These are phyloP conservation scores for Crepidotus variabilis DNA, from an alignment of 768 basidiomycete genomes.

Conservation along the genomic window DNA sequence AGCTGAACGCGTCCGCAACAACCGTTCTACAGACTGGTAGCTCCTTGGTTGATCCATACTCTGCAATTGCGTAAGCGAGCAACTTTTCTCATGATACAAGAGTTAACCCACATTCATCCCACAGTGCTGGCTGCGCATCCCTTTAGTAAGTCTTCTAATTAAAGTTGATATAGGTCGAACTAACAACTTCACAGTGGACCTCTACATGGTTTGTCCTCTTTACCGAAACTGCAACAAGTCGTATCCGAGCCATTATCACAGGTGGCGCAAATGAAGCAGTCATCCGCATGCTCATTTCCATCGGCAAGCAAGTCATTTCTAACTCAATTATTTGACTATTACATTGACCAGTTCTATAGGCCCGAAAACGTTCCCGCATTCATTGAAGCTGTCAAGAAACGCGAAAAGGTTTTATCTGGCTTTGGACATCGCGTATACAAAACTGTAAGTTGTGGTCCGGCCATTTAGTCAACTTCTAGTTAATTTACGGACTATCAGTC, in stretches of 20 bases:
- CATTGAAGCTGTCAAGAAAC: conserved; percentile 80
- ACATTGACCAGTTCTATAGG: conserved; percentile 26
- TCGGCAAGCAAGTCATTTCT: conserved; percentile 62
- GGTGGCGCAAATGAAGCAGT: conserved; percentile 94
- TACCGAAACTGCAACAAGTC: neutral
- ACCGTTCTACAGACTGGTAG: conserved; percentile 86
- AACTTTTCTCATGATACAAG: neutral
- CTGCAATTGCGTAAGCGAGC: conserved; percentile 65
- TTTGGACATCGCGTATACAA: conserved; percentile 72
- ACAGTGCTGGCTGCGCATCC: conserved; percentile 80
- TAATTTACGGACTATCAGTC: conserved; percentile 41
- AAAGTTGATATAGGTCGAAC: neutral
- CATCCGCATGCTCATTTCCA: conserved; percentile 88
- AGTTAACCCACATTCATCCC: neutral
- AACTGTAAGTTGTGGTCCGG: conserved; percentile 36
- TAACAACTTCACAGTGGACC: conserved; percentile 48
- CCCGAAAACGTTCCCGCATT: conserved; percentile 84
- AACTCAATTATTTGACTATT: neutral
- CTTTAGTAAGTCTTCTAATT: conserved; percentile 56
- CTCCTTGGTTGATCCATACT: conserved; percentile 89
- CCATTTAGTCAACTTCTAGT: neutral
- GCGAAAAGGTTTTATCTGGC: conserved; percentile 86
- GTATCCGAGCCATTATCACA: conserved; percentile 12
- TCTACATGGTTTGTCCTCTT: conserved; percentile 48
- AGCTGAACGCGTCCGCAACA: conserved; percentile 82